Conservation (phyloP, 2,329 filamentous ascomycete genomes). For the Ceratocystiopsis minuta region DNA sequence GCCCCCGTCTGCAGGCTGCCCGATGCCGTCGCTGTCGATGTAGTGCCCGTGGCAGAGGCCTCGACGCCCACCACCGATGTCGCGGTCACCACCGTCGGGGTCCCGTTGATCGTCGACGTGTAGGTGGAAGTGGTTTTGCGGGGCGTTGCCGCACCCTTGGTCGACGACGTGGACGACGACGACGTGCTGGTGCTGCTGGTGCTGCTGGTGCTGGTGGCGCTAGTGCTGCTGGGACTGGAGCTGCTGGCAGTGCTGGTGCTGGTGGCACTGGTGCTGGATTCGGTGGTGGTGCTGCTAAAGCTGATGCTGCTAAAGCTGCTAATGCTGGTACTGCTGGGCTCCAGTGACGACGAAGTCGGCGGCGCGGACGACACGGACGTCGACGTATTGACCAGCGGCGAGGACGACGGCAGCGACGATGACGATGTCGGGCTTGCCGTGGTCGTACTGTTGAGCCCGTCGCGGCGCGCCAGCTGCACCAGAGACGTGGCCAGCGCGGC, state of each 20-base stretch:
- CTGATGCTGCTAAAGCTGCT: too few species aligned
- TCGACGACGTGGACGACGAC: constrained; percentile 7
- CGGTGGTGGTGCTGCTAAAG: not conserved
- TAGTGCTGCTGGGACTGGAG: constrained; percentile 4
- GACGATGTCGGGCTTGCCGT: constrained; percentile 11
- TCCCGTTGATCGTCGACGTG: constrained; percentile 30
- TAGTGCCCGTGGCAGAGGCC: constrained; percentile 11
- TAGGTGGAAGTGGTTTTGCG: constrained; percentile 4
- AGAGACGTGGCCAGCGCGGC: constrained; percentile 43
- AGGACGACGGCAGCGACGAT: constrained; percentile 9
- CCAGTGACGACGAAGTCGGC: constrained; percentile 2
- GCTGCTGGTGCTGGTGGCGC: not conserved
- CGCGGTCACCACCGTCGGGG: constrained; percentile 26
- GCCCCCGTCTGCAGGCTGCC: constrained; percentile 16
- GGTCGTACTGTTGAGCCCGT: constrained; percentile 21
- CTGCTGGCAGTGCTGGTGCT: constrained; percentile 6
- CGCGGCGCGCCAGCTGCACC: constrained; percentile 46
- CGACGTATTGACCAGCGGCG: constrained; percentile 11
- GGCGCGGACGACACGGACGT: constrained; percentile 9
- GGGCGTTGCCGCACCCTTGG: constrained; percentile 11
- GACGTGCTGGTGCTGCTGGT: constrained; percentile 4
- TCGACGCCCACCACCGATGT: constrained; percentile 30
- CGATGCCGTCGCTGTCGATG: constrained; percentile 15
- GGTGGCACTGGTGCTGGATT: constrained; percentile 1
- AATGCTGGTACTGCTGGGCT: constrained; percentile 1